These are phyloP conservation scores for Halophytophthora polymorphica DNA, from an alignment of 352 stramenopile genomes.

Conservation along the genomic window DNA sequence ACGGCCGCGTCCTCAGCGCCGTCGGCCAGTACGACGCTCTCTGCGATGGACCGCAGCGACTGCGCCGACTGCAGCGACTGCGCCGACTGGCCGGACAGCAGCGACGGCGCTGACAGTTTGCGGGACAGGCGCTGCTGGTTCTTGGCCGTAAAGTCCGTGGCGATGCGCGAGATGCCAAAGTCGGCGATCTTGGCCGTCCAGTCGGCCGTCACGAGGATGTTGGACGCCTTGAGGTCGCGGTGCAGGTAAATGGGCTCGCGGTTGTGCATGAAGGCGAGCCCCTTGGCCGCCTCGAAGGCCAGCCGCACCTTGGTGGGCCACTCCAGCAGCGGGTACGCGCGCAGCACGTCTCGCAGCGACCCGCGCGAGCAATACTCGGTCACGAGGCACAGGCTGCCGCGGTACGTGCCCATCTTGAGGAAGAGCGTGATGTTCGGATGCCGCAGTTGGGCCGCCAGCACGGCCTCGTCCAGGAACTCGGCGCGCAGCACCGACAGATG, in stretches of 20 bases:
- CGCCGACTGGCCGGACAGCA: constrained; percentile 7
- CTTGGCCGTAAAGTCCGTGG: constrained; percentile 57
- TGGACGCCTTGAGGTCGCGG: constrained; percentile 70
- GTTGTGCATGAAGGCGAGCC: constrained; percentile 79
- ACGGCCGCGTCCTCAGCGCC: constrained; percentile 21
- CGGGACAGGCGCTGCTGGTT: constrained; percentile 28
- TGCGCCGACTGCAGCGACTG: constrained; percentile 20
- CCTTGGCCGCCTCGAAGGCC: constrained; percentile 66
- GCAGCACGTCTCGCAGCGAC: constrained; percentile 58
- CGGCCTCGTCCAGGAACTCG: constrained; percentile 67
- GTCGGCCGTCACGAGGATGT: constrained; percentile 71
- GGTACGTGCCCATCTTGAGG: constrained; percentile 67
- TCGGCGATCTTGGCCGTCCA: constrained; percentile 76
- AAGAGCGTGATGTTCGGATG: constrained; percentile 80
- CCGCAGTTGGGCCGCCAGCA: constrained; percentile 53
- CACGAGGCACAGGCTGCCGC: constrained; percentile 62
- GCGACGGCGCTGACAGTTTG: constrained; percentile 14
- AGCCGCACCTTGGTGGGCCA: constrained; percentile 68
- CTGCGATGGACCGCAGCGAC: constrained; percentile 24
- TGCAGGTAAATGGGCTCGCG: constrained; percentile 71
- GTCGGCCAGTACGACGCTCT: constrained; percentile 20
- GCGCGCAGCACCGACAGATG: constrained; percentile 55
- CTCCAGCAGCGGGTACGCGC: constrained; percentile 56
- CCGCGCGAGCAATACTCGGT: constrained; percentile 69
- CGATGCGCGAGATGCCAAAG: constrained; percentile 73